Base-by-base conservation (phyloP, 768 basidiomycete species). In the Pisolithus orientalis region DNA sequence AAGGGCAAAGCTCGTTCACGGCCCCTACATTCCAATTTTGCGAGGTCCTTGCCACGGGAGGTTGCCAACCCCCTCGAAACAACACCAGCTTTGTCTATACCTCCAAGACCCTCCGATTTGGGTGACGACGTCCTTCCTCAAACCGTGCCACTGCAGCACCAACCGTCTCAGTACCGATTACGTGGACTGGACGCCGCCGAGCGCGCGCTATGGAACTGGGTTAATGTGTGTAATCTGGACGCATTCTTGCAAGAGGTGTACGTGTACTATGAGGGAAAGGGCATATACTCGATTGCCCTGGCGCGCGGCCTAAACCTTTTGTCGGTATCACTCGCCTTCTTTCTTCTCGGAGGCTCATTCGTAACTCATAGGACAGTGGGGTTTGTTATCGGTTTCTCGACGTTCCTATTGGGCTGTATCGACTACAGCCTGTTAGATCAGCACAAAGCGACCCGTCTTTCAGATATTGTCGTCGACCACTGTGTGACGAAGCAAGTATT, bases 331-430 rank as follows among this genome's bases (percentile, higher is more conserved):
- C n/a, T 58, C n/a, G 7, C 24, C 40, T 9, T 39, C 61, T 58
- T 47, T 53, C 14, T 3, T 56, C 14, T 49, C 34, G 44, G 37
- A 52, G 29, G 51, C 66, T 65, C 55, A 70, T 65, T 31, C 52
- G 56, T 62, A 53, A 57, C 59, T 59, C 50, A 34, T 68, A 99
- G 96, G 58, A 99, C 95, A 57, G 85, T 96, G 24, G 94, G 94
- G 44, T 99, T 98, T 70, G 95, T 98, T 47, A 97, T 98, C 60
- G 82, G 80, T n/a, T 99, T 99, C 70, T 95, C 96, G 11, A 95
- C 94, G 8, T 99, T 99, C 67, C 75, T 99, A 11, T 69, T 95
- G 6, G 90, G 94, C 13, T 99, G 96, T 68, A 79, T 99, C 56
- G 94, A 99, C 67, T 98, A 96, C 66, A 83, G 86, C 34, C 79